These are phyloP conservation scores for Aspergillus ibericus DNA, from an alignment of 2,329 filamentous ascomycete genomes.

Conservation along the genomic window DNA sequence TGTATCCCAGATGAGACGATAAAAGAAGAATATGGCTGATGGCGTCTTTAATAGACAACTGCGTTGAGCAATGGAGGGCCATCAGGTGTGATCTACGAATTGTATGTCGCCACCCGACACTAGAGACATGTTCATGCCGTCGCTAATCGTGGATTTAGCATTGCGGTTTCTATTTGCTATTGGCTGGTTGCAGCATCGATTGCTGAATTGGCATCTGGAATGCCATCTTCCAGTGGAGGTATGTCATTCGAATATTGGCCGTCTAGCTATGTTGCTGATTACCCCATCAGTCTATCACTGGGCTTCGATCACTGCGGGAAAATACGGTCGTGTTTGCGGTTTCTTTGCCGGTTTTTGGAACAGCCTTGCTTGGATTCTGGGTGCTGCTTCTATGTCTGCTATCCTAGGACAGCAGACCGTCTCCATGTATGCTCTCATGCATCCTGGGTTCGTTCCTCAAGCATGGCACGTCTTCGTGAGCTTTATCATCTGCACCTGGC, in stretches of 20 bases:
- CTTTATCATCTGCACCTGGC: constrained; percentile 58
- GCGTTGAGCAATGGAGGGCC: constrained; percentile 63
- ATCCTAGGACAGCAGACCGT: constrained; percentile 62
- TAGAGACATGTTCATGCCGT: not conserved
- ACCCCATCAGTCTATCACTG: constrained; percentile 58
- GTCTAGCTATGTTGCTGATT: not conserved
- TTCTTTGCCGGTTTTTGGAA: constrained; percentile 51
- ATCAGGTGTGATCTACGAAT: constrained; percentile 63
- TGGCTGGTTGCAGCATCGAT: constrained; percentile 60
- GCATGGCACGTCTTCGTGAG: constrained; percentile 62
- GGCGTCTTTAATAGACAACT: constrained; percentile 35
- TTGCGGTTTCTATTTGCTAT: constrained; percentile 54
- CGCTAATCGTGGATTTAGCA: constrained; percentile 27
- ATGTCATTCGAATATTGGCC: constrained; percentile 11
- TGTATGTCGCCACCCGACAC: constrained; percentile 34
- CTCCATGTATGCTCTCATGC: constrained; percentile 61
- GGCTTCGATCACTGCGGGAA: constrained; percentile 60
- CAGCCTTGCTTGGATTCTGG: constrained; percentile 59
- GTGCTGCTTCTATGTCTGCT: constrained; percentile 58
- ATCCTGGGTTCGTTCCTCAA: constrained; percentile 53
- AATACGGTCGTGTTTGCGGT: constrained; percentile 53
- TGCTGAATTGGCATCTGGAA: constrained; percentile 61
- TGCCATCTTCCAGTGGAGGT: constrained; percentile 60
- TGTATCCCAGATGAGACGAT: constrained; percentile 33
- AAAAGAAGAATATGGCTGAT: not conserved